Base-by-base conservation (phyloP, 345 rosid species). In the Populus euphratica region DNA sequence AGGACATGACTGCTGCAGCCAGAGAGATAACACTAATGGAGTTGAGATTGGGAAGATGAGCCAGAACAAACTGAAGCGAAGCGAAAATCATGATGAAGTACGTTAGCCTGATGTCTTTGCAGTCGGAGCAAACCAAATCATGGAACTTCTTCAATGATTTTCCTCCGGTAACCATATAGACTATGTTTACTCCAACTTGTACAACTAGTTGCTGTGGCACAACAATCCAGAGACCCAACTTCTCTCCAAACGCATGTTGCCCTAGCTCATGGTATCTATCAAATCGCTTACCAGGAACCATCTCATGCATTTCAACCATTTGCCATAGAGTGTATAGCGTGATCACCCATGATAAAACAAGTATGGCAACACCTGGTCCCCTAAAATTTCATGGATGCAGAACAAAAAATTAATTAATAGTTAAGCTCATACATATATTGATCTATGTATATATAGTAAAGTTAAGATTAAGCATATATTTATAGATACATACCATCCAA, bases 301-400 rank as follows among this genome's bases (percentile, higher is more conserved):
- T 88, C 82, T 91, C 96, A 13, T 92, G 98, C 93, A 94, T 88
- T 72, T 94, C 89, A 27, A 94, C 96, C 98, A 94, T 94, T 73
- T 92, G 97, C 98, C 98, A 91, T 13, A 92, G 69, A 3, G 98
- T 91, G 85, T 91, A 91, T 20, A 92, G 76, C 23, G 97, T 94
- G 49, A 92, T 79, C 8, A 85, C 4, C 98, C 98, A 92, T 75
- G 97, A 92, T 47, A 90, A 13, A 44, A 78, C 2, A 59, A 92
- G 81, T 9, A 88, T 44, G 2, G 80, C 82, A 10, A 87, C 74
- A 39, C 97, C 98, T 6, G 94, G 92, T 77, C 94, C 96, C 97
- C 96, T 94, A 59, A 31, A 76, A 33, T 49, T 33, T 49, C 63
- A 72, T 68, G 20, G 18, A 25, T 10, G 64, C 64, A 59, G 29